phyloP scores from a whole-genome alignment of 2,329 filamentous ascomycete species.

The Alternaria postmessia region DNA sequence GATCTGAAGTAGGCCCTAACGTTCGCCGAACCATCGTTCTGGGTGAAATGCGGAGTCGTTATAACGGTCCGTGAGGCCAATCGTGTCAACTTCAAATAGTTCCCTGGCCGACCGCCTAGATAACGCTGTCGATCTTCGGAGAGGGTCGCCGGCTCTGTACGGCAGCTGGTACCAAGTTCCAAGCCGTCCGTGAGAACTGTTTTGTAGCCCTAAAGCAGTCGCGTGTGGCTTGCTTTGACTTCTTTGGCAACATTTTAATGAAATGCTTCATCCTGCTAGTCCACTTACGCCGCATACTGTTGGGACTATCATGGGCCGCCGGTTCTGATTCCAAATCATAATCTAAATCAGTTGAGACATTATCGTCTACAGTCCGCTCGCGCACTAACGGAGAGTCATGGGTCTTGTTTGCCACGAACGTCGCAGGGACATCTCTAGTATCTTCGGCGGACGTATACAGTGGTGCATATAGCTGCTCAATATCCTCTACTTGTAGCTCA shows the following conservation, averaged over 20 bases:
- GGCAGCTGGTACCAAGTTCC: background rate
- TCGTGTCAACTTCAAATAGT: background rate
- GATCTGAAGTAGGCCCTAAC: constrained; percentile 4
- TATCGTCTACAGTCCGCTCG: background rate
- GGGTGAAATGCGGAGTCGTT: background rate
- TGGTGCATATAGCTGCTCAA: background rate
- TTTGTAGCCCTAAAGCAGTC: constrained; percentile 8
- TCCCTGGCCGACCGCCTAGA: background rate
- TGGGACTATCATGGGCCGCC: background rate
- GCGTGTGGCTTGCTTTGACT: background rate
- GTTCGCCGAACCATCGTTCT: constrained; percentile 1
- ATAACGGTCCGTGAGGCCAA: background rate
- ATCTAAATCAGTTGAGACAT: background rate
- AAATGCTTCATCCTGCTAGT: background rate
- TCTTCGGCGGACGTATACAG: background rate
- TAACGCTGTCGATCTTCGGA: background rate
- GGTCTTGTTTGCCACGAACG: background rate
- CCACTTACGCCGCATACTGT: background rate
- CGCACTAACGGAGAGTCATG: background rate
- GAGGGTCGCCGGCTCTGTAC: background rate
- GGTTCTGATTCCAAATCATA: background rate
- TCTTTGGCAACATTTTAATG: background rate
- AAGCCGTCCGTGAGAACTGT: constrained; percentile 1
- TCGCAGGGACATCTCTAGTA: background rate
- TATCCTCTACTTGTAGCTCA: background rate